phyloP scores from a whole-genome alignment of 768 basidiomycete genomes.

The Tricholoma saponaceum region DNA sequence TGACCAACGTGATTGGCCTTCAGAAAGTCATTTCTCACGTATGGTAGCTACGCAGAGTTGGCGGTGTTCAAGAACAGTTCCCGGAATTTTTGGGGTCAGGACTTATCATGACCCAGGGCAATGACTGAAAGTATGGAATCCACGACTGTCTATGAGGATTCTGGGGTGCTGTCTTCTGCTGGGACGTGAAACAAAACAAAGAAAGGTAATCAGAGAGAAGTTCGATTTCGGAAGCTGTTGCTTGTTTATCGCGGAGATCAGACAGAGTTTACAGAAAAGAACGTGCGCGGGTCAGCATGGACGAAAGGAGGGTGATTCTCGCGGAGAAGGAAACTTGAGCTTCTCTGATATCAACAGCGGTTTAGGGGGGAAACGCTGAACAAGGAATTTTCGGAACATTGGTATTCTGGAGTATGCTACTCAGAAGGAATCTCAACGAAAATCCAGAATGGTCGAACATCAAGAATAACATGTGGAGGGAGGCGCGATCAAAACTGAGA shows the following conservation, averaged over 20 bases:
- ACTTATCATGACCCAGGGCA: neutral
- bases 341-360: neutral
- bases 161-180: neutral
- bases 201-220: neutral
- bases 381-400: too few species aligned
- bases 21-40: neutral
- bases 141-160: too few species aligned
- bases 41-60: neutral
- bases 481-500: too few species aligned
- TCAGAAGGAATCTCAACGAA: neutral
- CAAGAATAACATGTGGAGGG: too few species aligned
- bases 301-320: neutral
- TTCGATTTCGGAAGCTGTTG: neutral
- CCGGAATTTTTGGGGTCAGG: neutral
- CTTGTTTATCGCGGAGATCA: neutral
- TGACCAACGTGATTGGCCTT: neutral
- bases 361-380: neutral
- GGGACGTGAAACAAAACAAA: neutral
- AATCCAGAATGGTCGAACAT: too few species aligned
- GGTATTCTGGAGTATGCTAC: neutral
- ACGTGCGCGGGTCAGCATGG: neutral
- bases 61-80: neutral
- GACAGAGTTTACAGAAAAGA: neutral
- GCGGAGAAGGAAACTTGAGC: neutral
- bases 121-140: neutral